A percentile compares a stretch with the other conserved stretches of the same genome.
phyloP scores from a whole-genome alignment of 805 yeast genomes.

The Metschnikowia lunata region DNA sequence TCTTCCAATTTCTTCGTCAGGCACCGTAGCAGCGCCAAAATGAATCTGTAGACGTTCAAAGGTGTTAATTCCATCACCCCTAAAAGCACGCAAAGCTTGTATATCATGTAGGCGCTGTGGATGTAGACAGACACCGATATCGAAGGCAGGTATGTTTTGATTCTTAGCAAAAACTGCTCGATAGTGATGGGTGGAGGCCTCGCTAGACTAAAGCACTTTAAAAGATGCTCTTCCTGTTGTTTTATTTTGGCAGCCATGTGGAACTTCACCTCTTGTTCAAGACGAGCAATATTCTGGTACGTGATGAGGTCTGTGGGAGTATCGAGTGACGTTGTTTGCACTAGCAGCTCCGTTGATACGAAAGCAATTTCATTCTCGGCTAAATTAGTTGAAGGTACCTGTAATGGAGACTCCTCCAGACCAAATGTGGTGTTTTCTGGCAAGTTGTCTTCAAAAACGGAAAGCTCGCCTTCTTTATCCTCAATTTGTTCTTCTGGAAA shows the following conservation, averaged over 20 bases:
- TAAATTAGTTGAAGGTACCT: not conserved
- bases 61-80: slow-evolving; percentile 30
- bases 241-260: slow-evolving; percentile 16
- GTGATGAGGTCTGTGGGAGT: slow-evolving; percentile 17
- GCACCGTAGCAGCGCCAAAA: slow-evolving; percentile 36
- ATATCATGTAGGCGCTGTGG: slow-evolving; percentile 37
- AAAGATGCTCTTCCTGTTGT: slow-evolving; percentile 26
- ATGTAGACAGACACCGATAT: slow-evolving; percentile 37
- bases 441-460: not conserved
- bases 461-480: not conserved
- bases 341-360: slow-evolving; percentile 23
- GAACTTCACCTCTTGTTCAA: slow-evolving; percentile 21
- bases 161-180: slow-evolving; percentile 32
- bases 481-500: not conserved
- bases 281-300: slow-evolving; percentile 14
- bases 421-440: not conserved
- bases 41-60: slow-evolving; percentile 36
- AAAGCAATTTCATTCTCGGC: not conserved
- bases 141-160: slow-evolving; percentile 37
- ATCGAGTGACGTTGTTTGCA: slow-evolving; percentile 15
- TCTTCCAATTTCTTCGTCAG: slow-evolving; percentile 42
- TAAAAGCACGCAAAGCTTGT: slow-evolving; percentile 31
- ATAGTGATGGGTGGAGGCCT: slow-evolving; percentile 33
- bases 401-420: not conserved
- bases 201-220: slow-evolving; percentile 31